Percentiles rank a stretch among this genome's conserved stretches.
phyloP scores from a whole-genome alignment of 768 basidiomycete genomes.

The Mycena vulgaris region DNA sequence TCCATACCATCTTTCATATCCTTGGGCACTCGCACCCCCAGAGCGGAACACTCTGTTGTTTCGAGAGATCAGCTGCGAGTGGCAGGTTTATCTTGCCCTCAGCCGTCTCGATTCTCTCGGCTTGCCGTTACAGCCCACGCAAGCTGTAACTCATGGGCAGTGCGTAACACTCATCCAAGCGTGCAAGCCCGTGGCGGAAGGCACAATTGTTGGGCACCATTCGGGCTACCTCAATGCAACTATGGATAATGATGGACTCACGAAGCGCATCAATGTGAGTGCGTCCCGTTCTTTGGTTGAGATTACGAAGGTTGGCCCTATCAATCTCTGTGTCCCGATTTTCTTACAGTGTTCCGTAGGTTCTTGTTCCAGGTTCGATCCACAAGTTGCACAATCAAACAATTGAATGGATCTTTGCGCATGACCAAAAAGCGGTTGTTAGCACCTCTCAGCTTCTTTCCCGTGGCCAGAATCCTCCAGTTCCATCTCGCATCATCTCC shows the following conservation, averaged over 20 bases:
- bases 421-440: background rate
- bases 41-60: background rate
- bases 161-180: background rate
- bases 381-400: conserved; percentile 5
- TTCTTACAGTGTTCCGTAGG: background rate
- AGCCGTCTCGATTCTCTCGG: background rate
- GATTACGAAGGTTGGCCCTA: background rate
- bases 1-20: background rate
- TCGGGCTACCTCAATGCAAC: background rate
- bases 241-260: background rate
- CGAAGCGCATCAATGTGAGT: background rate
- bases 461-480: background rate
- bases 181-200: conserved; percentile 10
- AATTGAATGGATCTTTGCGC: conserved; percentile 1
- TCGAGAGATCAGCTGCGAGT: background rate
- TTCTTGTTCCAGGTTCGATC: conserved; percentile 5
- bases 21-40: background rate
- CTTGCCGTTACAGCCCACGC: background rate
- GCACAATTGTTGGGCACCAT: background rate
- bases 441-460: background rate
- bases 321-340: background rate
- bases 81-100: background rate
- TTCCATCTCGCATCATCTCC: too few relatives aligned
- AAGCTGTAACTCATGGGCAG: background rate
- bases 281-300: background rate